Base-by-base conservation (phyloP, 2,329 filamentous ascomycete species). In the Arthrobotrys sinensis region DNA sequence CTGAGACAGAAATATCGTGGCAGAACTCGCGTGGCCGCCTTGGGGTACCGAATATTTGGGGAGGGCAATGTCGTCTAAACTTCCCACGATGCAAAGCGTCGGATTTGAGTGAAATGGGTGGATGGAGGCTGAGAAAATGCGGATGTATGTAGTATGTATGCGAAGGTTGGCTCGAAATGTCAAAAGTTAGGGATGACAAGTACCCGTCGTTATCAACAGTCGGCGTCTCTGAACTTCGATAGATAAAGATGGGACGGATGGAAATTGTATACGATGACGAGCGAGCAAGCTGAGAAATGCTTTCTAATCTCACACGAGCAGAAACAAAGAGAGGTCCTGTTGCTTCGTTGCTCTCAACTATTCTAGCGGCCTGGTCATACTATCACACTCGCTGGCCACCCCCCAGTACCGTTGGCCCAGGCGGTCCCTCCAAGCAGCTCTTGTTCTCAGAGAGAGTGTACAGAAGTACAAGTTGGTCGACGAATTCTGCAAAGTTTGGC, bases 1-100 rank as follows among this genome's bases (percentile, higher is more conserved):
- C 67, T 72, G 75, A 78, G 62, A 72, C 75, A 72, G 34, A 67
- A 60, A 71, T 72, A 78, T 78, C 75, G 75, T 78, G 75, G 75
- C 75, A 77, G 32, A 24, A 36, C 57, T 78, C 75, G 75, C 75
- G 75, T 78, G 75, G 75, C 75, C 45, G 62, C 50, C 67, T 57
- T 28, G 46, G 34, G 62, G 67, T 67, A 63, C 62, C 62, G 52
- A 55, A 8, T n/a, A 72, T 52, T 68, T 52, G 43, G 69, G 65
- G 50, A 46, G 57, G 32, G 8, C 24, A 48, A 52, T 21, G 63
- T 63, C 67, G 75, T 78, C 62, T 78, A 63, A 72, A 78, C 21
- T 70, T 65, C 63, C 62, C 62, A 72, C 68, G 50, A 60, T 48
- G 52, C 60, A 45, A 43, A 28, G 40, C 32, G 45, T 50, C 53